Percentiles rank a stretch among this genome's conserved stretches.
phyloP scores from a whole-genome alignment of 441 rosid species.

The Gossypium schwendimanii region DNA sequence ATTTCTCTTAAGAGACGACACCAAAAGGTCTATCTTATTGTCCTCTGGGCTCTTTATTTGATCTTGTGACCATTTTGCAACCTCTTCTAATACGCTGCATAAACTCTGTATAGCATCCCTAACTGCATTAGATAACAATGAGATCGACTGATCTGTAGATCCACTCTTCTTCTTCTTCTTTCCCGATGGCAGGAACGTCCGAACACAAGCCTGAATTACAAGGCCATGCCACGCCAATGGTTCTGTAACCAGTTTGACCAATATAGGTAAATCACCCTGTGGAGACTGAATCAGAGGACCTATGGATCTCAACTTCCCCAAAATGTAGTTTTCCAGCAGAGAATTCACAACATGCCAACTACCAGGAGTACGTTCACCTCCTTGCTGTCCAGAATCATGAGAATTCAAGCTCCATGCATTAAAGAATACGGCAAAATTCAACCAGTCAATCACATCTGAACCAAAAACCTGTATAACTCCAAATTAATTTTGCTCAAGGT shows the following conservation, averaged over 20 bases:
- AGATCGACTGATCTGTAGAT: conserved; percentile 37
- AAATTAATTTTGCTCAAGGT: conserved; percentile 3
- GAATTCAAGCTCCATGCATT: conserved; percentile 79
- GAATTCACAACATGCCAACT: conserved; percentile 50
- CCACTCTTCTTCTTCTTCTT: conserved; percentile 88
- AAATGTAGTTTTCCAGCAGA: conserved; percentile 45
- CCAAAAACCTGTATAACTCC: conserved; percentile 58
- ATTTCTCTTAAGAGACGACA: conserved; percentile 37
- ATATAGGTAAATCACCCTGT: conserved; percentile 37
- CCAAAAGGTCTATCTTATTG: conserved; percentile 40
- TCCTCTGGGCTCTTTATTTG: conserved; percentile 48
- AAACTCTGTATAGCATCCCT: conserved; percentile 47
- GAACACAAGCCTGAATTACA: conserved; percentile 64
- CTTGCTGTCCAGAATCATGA: conserved; percentile 36
- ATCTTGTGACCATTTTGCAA: conserved; percentile 41
- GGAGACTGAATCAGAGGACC: conserved; percentile 41
- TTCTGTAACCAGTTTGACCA: conserved; percentile 71
- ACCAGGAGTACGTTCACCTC: conserved; percentile 23
- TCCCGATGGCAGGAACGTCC: conserved; percentile 74
- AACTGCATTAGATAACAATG: conserved; percentile 32
- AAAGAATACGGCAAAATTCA: conserved; percentile 72
- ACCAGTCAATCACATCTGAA: conserved; percentile 69
- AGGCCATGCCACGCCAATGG: conserved; percentile 89
- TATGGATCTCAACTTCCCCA: conserved; percentile 42
- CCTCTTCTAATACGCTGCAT: conserved; percentile 41